Conservation (phyloP, 169 alveolate species). For the Plasmodium vivax region DNA sequence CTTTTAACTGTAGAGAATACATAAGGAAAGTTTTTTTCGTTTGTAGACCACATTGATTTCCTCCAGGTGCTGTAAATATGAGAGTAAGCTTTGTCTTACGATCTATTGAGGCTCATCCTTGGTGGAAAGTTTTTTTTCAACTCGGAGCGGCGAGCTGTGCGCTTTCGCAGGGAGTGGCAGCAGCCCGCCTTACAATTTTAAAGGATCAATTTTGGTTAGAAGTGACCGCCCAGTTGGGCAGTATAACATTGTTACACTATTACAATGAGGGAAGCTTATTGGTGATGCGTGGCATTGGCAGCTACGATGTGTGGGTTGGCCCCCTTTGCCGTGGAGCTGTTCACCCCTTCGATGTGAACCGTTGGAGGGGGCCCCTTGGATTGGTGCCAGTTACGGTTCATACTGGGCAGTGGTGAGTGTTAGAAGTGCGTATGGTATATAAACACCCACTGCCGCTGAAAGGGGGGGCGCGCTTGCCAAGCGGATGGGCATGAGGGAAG, state of each 20-base stretch:
- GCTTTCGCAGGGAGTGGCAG: background rate
- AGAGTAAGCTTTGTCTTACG: slow-evolving; percentile 21
- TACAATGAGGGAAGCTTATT: too few species aligned
- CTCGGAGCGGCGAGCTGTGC: background rate
- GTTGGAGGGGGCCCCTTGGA: background rate
- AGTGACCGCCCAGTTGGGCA: background rate
- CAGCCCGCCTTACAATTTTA: background rate
- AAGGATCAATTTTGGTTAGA: background rate
- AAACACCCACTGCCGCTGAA: background rate
- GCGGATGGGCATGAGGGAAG: too few species aligned
- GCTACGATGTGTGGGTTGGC: background rate
- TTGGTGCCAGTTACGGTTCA: too few species aligned
- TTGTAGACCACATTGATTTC: slow-evolving; percentile 12
- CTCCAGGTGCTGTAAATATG: slow-evolving; percentile 58
- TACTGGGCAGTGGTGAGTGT: background rate
- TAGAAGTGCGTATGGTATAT: background rate
- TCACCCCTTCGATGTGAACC: background rate
- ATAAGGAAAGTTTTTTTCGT: background rate
- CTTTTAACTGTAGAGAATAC: background rate
- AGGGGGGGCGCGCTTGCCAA: background rate
- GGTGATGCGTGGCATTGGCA: background rate
- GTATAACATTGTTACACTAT: too few species aligned
- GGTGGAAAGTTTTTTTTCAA: slow-evolving; percentile 14
- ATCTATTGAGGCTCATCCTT: slow-evolving; percentile 62
- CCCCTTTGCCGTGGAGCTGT: background rate